Percentiles rank a stretch among this genome's conserved stretches.
Evolutionary conservation across 495 filamentous ascomycete genomes (phyloP).

Genomic region (Penicillium herquei): DNA sequence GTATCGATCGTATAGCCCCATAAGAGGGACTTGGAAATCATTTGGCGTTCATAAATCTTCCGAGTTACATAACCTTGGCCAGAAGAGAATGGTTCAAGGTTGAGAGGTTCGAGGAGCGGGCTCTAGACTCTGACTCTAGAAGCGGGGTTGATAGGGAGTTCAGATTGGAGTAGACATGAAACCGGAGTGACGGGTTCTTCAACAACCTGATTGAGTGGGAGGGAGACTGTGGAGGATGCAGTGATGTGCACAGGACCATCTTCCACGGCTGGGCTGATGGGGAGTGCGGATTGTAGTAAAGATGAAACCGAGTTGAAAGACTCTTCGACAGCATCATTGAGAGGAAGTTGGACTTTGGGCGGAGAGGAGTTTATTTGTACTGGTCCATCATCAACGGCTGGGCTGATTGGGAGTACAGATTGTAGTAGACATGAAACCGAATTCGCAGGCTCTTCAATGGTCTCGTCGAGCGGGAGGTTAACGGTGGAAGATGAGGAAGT

Average conservation of each 20-base stretch:
- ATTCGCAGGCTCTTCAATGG: background rate
- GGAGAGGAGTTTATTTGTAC: conserved; percentile 3
- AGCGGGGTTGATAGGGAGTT: conserved; percentile 34
- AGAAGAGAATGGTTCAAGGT: conserved; percentile 2
- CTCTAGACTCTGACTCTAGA: background rate
- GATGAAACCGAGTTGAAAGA: background rate
- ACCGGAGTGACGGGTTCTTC: background rate
- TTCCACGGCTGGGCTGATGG: conserved; percentile 11
- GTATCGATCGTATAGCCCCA: conserved; percentile 29
- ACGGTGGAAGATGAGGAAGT: background rate
- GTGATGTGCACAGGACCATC: background rate
- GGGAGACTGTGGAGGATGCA: background rate
- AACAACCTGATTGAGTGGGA: background rate
- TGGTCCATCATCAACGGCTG: background rate
- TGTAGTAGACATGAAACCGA: background rate
- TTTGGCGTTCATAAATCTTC: conserved; percentile 13
- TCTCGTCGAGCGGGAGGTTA: background rate
- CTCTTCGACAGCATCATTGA: too few species aligned
- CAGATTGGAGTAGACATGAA: conserved; percentile 1
- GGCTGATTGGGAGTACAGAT: background rate
- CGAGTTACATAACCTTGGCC: conserved; percentile 2
- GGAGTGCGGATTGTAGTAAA: background rate
- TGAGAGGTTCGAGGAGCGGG: background rate
- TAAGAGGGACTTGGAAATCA: conserved; percentile 17
- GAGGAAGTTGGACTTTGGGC: conserved; percentile 1